Conservation (phyloP, 1,284 basidiomycete genomes). For the Pseudozyma tsukubaensis region DNA sequence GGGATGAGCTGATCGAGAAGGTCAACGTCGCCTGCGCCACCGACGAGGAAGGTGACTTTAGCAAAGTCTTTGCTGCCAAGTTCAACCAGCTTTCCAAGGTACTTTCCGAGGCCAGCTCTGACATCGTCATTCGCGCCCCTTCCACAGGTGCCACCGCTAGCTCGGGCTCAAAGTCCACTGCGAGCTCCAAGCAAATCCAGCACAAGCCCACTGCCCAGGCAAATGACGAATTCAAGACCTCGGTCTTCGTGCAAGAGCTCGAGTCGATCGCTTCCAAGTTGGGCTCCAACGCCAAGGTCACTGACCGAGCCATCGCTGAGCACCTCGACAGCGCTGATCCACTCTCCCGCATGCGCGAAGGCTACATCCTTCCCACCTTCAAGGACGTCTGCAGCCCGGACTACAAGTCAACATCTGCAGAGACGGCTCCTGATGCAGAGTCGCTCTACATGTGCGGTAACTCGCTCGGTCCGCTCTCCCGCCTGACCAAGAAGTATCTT, state of each 20-base stretch:
- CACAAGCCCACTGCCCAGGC: conserved; percentile 23
- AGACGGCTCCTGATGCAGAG: conserved; percentile 34
- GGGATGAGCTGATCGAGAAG: conserved; percentile 39
- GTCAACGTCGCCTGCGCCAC: conserved; percentile 38
- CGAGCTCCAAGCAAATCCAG: conserved; percentile 7
- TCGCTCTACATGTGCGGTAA: conserved; percentile 94
- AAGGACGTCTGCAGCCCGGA: conserved; percentile 44
- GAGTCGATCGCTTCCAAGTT: conserved; percentile 42
- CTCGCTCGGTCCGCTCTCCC: conserved; percentile 86
- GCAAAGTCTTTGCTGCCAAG: conserved; percentile 36
- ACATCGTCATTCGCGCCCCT: conserved; percentile 15
- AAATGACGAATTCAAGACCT: conserved; percentile 38
- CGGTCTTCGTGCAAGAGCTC: conserved; percentile 36
- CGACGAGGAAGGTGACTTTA: conserved; percentile 39
- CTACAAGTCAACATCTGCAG: conserved; percentile 23
- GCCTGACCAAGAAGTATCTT: conserved; percentile 78
- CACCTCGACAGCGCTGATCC: conserved; percentile 47
- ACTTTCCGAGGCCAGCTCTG: conserved; percentile 38
- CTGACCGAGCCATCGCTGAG: conserved; percentile 44
- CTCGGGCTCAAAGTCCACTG: neutral
- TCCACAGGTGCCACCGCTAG: conserved; percentile 2
- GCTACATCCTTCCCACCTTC: conserved; percentile 53
- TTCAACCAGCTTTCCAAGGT: conserved; percentile 47
- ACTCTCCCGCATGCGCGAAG: conserved; percentile 42
- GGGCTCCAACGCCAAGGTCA: conserved; percentile 28